These are phyloP conservation scores for Micractinium sp. DNA, from an alignment of 139 green algal genomes.

Conservation along the genomic window DNA sequence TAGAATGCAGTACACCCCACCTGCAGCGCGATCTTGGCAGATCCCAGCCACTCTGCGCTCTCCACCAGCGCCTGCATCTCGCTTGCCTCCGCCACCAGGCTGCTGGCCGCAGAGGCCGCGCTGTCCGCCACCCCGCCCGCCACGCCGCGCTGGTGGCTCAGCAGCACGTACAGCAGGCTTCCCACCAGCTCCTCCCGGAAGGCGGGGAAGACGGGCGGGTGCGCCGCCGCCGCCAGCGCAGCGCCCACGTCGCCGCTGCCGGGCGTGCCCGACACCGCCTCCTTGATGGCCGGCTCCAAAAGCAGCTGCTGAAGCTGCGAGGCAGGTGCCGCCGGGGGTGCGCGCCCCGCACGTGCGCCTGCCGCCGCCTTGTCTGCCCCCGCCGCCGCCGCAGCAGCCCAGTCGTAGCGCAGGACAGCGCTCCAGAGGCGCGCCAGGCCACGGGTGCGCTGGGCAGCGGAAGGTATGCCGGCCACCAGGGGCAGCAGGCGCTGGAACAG, in stretches of 20 bases:
- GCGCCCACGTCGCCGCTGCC: constrained; percentile 11
- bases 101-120: background rate
- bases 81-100: constrained; percentile 8
- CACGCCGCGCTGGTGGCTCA: constrained; percentile 34
- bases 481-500: constrained; percentile 43
- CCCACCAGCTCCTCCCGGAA: constrained; percentile 62
- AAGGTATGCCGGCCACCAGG: constrained; percentile 40
- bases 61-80: constrained; percentile 28
- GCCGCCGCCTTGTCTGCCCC: background rate
- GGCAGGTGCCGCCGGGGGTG: background rate
- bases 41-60: constrained; percentile 60
- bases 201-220: constrained; percentile 37
- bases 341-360: background rate
- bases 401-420: constrained; percentile 37
- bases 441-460: constrained; percentile 22
- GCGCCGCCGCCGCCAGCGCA: background rate
- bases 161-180: constrained; percentile 51
- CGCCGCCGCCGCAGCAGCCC: constrained; percentile 21
- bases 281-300: constrained; percentile 27
- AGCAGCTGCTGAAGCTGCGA: constrained; percentile 43
- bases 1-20: too few species aligned
- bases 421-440: constrained; percentile 41
- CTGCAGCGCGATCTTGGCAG: constrained; percentile 60
- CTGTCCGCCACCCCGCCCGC: background rate
- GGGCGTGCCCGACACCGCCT: background rate